Conservation (phyloP, 257 asterid genomes). For the Euphrasia confusa region DNA sequence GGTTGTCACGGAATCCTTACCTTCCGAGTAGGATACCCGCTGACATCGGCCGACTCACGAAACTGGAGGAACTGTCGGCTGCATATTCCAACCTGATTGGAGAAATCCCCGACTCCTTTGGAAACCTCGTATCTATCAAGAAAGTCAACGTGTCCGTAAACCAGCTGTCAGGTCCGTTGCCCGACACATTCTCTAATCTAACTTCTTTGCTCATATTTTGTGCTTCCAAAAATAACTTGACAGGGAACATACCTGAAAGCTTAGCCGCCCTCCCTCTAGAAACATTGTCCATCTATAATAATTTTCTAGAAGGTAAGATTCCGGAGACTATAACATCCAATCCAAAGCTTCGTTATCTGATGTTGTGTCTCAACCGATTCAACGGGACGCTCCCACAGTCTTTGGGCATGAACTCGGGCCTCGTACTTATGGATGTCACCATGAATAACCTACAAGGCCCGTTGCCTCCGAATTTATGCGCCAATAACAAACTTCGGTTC, state of each 20-base stretch:
- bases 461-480: constrained; percentile 24
- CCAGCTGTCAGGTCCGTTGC: constrained; percentile 22
- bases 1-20: constrained; percentile 42
- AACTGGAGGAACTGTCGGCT: constrained; percentile 43
- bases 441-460: constrained; percentile 23
- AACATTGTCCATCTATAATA: constrained; percentile 18
- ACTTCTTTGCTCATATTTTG: constrained; percentile 18
- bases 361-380: constrained; percentile 22
- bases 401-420: constrained; percentile 24
- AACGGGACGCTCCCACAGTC: constrained; percentile 20
- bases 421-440: constrained; percentile 20
- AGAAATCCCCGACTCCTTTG: constrained; percentile 58
- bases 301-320: constrained; percentile 23
- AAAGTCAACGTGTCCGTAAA: constrained; percentile 5
- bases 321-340: constrained; percentile 23
- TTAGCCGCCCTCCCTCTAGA: constrained; percentile 23
- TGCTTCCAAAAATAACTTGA: constrained; percentile 23
- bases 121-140: constrained; percentile 39
- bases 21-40: constrained; percentile 49
- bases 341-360: constrained; percentile 5
- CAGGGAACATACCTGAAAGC: constrained; percentile 20
- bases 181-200: constrained; percentile 22
- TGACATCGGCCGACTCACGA: constrained; percentile 51
- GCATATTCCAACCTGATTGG: constrained; percentile 42
- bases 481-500: constrained; percentile 17